Conservation (phyloP, 176 grass and related monocot genomes). For the Hyparrhenia diplandra region DNA sequence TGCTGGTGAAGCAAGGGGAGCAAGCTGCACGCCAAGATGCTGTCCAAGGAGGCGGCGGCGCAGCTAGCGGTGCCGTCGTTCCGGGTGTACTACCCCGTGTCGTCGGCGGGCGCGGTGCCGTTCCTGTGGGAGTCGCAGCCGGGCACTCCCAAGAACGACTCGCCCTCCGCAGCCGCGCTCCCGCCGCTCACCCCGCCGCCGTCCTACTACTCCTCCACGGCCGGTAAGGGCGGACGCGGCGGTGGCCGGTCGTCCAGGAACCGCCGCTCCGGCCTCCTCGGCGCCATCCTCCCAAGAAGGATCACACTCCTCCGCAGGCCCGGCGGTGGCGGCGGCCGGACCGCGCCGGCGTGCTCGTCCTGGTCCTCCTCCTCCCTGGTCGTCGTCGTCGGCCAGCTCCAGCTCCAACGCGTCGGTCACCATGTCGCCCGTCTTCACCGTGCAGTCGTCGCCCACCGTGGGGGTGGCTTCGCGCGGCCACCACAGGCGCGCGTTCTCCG, state of each 20-base stretch:
- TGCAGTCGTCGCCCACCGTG: no score
- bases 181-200: conserved; percentile 53
- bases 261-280: background rate
- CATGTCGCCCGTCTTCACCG: conserved; percentile 44
- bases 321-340: background rate
- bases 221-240: no score
- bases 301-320: conserved; percentile 14
- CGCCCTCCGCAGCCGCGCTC: conserved; percentile 17
- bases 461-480: no score
- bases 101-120: conserved; percentile 44
- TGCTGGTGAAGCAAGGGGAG: conserved; percentile 18
- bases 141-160: conserved; percentile 49
- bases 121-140: conserved; percentile 59
- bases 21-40: conserved; percentile 44
- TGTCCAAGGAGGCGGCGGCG: conserved; percentile 47
- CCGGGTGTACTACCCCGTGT: conserved; percentile 54
- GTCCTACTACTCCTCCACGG: conserved; percentile 37
- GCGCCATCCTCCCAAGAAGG: conserved; percentile 4
- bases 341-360: conserved; percentile 2
- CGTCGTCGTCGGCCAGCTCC: conserved; percentile 11
- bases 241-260: background rate
- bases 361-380: background rate
- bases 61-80: conserved; percentile 42
- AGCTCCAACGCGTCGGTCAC: background rate
- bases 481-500: conserved; percentile 25